Percentiles rank a stretch among this genome's conserved stretches.
Conservation (phyloP, 2,329 filamentous ascomycete genomes). For the Cladorrhinum sp. region DNA sequence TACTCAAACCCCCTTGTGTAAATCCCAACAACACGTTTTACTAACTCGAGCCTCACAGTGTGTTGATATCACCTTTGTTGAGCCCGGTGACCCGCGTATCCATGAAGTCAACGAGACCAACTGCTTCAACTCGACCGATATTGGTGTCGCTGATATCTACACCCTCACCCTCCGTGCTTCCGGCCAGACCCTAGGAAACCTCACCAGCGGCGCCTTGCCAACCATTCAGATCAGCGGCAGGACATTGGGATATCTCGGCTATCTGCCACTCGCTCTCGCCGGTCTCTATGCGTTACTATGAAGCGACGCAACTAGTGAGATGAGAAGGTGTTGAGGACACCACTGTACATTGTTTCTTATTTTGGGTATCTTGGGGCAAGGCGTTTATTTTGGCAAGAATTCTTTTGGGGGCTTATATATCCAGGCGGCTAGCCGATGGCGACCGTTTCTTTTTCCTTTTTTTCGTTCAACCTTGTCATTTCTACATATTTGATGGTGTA, state of each 20-base stretch:
- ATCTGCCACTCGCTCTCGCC: conserved; percentile 40
- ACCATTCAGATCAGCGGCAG: conserved; percentile 22
- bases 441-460: neutral
- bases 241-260: conserved; percentile 36
- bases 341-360: conserved; percentile 3
- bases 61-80: conserved; percentile 89
- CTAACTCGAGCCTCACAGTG: conserved; percentile 56
- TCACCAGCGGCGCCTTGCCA: conserved; percentile 32
- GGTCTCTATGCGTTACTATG: conserved; percentile 41
- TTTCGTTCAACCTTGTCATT: too few relatives aligned
- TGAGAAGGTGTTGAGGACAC: neutral
- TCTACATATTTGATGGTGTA: neutral
- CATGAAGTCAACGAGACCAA: conserved; percentile 73
- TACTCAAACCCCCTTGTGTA: neutral
- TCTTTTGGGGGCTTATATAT: neutral
- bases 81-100: conserved; percentile 66
- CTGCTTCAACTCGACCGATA: conserved; percentile 81
- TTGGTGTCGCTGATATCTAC: conserved; percentile 76
- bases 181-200: conserved; percentile 33
- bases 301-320: conserved; percentile 3
- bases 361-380: neutral
- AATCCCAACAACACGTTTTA: conserved; percentile 4
- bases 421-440: neutral
- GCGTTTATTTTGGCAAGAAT: neutral
- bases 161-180: conserved; percentile 54